A percentile compares a stretch with the other conserved stretches of the same genome.
phyloP scores from a whole-genome alignment of 768 basidiomycete species.

The Hericium rajendrae region DNA sequence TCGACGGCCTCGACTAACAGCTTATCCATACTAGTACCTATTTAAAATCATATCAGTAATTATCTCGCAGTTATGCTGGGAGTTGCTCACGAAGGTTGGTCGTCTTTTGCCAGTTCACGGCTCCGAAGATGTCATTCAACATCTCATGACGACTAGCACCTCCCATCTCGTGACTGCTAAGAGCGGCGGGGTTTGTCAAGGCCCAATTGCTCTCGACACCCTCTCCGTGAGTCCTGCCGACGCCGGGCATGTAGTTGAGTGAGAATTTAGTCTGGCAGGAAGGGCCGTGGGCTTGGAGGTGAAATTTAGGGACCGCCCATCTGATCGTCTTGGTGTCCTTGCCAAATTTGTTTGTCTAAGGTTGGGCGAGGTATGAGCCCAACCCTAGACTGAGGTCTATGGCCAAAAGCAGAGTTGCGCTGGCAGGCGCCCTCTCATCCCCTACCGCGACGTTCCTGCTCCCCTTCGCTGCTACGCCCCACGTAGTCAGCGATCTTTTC shows the following conservation, averaged over 20 bases:
- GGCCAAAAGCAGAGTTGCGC: no score
- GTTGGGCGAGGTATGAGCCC: no score
- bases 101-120: conserved; percentile 10
- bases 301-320: conserved; percentile 4
- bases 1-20: neutral
- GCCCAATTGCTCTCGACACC: conserved; percentile 13
- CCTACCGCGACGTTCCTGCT: no score
- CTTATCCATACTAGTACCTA: neutral
- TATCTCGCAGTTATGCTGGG: no score
- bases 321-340: neutral
- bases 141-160: conserved; percentile 5
- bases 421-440: no score
- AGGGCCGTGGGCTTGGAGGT: conserved; percentile 11
- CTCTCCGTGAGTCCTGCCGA: conserved; percentile 15
- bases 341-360: no score
- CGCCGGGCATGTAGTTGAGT: conserved; percentile 3
- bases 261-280: conserved; percentile 11
- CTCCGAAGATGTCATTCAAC: conserved; percentile 7
- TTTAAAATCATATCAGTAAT: neutral
- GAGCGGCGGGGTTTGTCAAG: conserved; percentile 1
- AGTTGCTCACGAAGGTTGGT: neutral
- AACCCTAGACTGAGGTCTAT: no score
- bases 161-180: conserved; percentile 10
- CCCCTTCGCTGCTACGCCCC: no score
- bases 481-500: no score